phyloP scores from a whole-genome alignment of 345 rosid genomes.

The Populus euphratica region DNA sequence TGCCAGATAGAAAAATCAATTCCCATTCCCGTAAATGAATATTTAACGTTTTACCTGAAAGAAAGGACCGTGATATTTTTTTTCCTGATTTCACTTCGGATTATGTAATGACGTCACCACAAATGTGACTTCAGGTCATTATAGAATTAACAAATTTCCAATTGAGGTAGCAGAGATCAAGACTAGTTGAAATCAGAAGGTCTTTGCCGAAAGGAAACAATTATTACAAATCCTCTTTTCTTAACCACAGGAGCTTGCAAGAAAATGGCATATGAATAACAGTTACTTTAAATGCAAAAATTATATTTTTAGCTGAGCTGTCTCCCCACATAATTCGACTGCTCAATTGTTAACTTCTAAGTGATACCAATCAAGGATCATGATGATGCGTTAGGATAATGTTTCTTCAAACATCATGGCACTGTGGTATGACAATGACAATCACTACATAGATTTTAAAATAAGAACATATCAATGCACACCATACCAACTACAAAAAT shows the following conservation, averaged over 20 bases:
- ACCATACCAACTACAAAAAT: not conserved
- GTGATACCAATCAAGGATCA: too few species aligned
- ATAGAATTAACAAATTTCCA: not conserved
- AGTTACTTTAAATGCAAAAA: not conserved
- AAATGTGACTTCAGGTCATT: not conserved
- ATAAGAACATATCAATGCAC: not conserved
- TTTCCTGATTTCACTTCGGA: not conserved
- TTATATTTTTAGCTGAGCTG: too few species aligned
- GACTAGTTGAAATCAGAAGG: not conserved
- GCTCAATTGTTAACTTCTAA: not conserved
- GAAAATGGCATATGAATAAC: not conserved
- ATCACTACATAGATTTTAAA: too few species aligned
- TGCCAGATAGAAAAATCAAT: not conserved
- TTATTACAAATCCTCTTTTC: not conserved
- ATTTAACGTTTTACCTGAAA: not conserved
- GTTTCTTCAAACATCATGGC: too few species aligned
- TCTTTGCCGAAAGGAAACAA: not conserved
- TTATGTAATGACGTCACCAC: not conserved
- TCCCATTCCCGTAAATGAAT: not conserved
- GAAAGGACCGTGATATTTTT: not conserved
- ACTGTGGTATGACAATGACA: too few species aligned
- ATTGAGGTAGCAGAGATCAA: not conserved
- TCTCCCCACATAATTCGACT: too few species aligned
- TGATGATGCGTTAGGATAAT: too few species aligned
- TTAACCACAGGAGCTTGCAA: not conserved